Base-by-base conservation (phyloP, 129 eudicot species). In the Flaveria linearis region DNA sequence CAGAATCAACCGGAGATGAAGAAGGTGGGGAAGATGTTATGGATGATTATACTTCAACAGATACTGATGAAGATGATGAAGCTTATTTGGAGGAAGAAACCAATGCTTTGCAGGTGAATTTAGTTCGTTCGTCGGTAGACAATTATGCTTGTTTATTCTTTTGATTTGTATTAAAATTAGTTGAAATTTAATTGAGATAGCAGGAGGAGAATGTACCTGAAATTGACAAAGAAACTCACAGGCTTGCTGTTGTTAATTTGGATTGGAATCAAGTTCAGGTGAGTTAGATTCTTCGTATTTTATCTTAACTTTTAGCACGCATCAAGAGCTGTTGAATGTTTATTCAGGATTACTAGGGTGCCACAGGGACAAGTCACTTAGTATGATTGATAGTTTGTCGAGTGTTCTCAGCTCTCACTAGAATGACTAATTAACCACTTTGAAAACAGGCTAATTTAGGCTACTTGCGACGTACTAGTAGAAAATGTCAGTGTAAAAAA, bases 181-280 rank as follows among this genome's bases (percentile, higher is more conserved):
- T 46, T 66, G 67, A 28, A 43, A 17, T 79, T 68, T 4, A 70
- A 52, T 85, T 77, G 43, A n/a, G 50, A 33, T 77, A 41, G 57
- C 76, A 83, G 97, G 90, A 82, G 83, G 98, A 93, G 77, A 77
- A 88, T 72, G 84, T 93, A 18, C 97, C 97, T 8, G 88, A 84
- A 57, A 93, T 93, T 66, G 98, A 93, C 11, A 82, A 91, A 36
- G 98, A 93, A 55, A 93, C 98, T 50, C 78, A 80, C 61, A 85
- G 97, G 71, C 90, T 93, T 61, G 98, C 97, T 0, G 84, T 93
- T 75, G 96, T 93, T 43, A 87, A 88, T 80, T 61, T 93, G 91
- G 98, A 93, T 69, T 93, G 98, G 97, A 84, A 78, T 82, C 91
- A 91, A 82, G 96, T 93, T 45, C 90, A 79, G 93, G 96, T 93